Evolutionary conservation across 2,329 filamentous ascomycete species (phyloP).

Genomic region (Bipolaris victoriae): DNA sequence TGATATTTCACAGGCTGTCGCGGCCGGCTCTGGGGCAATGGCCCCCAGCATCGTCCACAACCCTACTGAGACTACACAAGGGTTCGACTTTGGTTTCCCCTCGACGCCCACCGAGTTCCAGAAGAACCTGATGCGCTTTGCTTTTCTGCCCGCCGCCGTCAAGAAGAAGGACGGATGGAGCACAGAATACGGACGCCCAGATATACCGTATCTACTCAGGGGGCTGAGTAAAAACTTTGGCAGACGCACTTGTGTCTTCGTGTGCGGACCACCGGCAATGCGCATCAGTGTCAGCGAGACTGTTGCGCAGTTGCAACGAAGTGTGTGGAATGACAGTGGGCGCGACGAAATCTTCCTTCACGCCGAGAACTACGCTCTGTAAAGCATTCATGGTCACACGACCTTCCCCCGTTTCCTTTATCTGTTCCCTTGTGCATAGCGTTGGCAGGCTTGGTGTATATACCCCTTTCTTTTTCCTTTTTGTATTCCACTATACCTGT

Average conservation of each 20-base stretch:
- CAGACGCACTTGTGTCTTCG: slow-evolving; percentile 83
- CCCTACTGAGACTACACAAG: slow-evolving; percentile 28
- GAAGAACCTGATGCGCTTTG: slow-evolving; percentile 88
- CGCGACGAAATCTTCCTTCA: slow-evolving; percentile 93
- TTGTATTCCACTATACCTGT: slow-evolving; percentile 17
- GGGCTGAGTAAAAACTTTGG: slow-evolving; percentile 85
- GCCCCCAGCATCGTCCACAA: slow-evolving; percentile 53
- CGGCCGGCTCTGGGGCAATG: slow-evolving; percentile 41
- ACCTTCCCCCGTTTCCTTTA: neutral
- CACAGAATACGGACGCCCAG: slow-evolving; percentile 89
- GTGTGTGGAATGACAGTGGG: slow-evolving; percentile 78
- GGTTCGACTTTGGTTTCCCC: slow-evolving; percentile 71
- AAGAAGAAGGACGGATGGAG: slow-evolving; percentile 76
- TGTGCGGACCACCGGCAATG: slow-evolving; percentile 89
- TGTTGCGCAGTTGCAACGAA: slow-evolving; percentile 79
- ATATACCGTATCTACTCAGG: slow-evolving; percentile 84
- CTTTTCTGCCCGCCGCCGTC: slow-evolving; percentile 68
- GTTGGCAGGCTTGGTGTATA: slow-evolving; percentile 28
- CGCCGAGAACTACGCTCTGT: slow-evolving; percentile 93
- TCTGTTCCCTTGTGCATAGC: slow-evolving; percentile 37
- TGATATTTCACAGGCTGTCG: slow-evolving; percentile 51
- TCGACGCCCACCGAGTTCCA: slow-evolving; percentile 86
- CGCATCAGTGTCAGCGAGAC: slow-evolving; percentile 84
- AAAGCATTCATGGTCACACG: slow-evolving; percentile 30
- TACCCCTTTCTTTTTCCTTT: slow-evolving; percentile 23